Evolutionary conservation across 2,329 filamentous ascomycete species (phyloP), one percentile per base, ranked within the genome.

Genomic region (Alternaria atra): DNA sequence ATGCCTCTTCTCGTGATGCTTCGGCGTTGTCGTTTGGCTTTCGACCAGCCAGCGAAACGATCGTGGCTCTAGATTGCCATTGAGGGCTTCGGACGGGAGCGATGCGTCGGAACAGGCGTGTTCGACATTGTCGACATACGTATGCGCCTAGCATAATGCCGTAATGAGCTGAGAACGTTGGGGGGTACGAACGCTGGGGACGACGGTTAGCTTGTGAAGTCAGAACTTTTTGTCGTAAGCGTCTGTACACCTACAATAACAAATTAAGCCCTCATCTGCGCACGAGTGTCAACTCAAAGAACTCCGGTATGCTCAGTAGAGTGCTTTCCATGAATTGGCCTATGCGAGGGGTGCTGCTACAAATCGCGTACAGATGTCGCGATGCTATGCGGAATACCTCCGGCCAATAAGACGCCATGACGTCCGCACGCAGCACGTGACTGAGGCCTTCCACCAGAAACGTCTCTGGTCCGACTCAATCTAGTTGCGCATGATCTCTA

Each of bases 41-140:
- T 27, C 47, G 37, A 8, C 50, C 58, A 30, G 65, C 65, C 32
- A 78, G 60, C 46, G 75, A 77, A 42, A 75, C 59, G 56, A 79
- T 75, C 10, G 74, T 73, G 54, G 75, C 73, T 62, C 66, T 64
- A 32, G 71, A 56, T 47, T 74, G 74, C 72, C 73, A 75, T 73
- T 74, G 75, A 20, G 62, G 63, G 27, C 48, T 59, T 37, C 54
- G 65, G 5, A 55, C 39, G 27, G 47, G 47, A 6, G 44, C 37
- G 39, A 53, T 46, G 60, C 63, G 71, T 52, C 62, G 66, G 5
- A 52, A 39, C 10, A 77, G 64, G 9, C 68, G 70, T 30, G 56
- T 51, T 48, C 73, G 72, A 58, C 77, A 79, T 60, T 73, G 73
- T 9, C 68, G 70, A 57, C 77, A 78, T 25, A 78, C 61, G 60